phyloP scores from a whole-genome alignment of 495 filamentous ascomycete species.

The Xylaria longipes region DNA sequence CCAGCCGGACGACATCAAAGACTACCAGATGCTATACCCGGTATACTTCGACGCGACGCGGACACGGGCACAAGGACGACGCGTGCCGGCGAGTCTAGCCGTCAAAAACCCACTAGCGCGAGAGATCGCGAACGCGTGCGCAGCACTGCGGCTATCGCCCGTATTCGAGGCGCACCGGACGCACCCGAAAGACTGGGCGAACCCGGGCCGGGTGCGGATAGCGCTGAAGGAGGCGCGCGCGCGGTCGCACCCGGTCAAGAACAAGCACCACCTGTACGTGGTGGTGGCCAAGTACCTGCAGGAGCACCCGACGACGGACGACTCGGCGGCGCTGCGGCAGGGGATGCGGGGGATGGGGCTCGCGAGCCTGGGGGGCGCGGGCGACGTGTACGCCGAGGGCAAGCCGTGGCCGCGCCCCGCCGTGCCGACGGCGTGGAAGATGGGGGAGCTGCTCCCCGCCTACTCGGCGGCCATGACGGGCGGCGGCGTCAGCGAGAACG shows the following conservation, averaged over 20 bases:
- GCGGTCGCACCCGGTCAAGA: conserved; percentile 60
- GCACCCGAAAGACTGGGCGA: conserved; percentile 97
- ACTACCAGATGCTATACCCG: conserved; percentile 90
- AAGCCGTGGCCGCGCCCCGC: conserved; percentile 68
- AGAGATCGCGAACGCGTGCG: conserved; percentile 86
- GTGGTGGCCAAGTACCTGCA: conserved; percentile 76
- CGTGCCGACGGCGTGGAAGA: conserved; percentile 91
- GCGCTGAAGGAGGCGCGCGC: conserved; percentile 63
- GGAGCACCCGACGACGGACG: conserved; percentile 73
- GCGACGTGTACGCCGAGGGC: conserved; percentile 57
- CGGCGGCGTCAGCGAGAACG: conserved; percentile 93
- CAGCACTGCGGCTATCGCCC: conserved; percentile 70
- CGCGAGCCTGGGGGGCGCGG: conserved; percentile 57
- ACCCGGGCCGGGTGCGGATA: conserved; percentile 88
- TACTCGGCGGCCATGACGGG: conserved; percentile 89
- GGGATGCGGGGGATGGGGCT: conserved; percentile 60
- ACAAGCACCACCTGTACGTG: conserved; percentile 88
- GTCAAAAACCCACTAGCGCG: conserved; percentile 87
- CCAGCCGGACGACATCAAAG: conserved; percentile 55
- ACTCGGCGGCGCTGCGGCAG: conserved; percentile 66
- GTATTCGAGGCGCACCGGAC: conserved; percentile 90
- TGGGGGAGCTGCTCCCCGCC: conserved; percentile 80
- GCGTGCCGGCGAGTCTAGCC: conserved; percentile 72
- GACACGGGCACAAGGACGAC: conserved; percentile 76
- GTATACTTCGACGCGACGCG: conserved; percentile 88